phyloP scores from a whole-genome alignment of 2,329 filamentous ascomycete species.

The Aspergillus versicolor region DNA sequence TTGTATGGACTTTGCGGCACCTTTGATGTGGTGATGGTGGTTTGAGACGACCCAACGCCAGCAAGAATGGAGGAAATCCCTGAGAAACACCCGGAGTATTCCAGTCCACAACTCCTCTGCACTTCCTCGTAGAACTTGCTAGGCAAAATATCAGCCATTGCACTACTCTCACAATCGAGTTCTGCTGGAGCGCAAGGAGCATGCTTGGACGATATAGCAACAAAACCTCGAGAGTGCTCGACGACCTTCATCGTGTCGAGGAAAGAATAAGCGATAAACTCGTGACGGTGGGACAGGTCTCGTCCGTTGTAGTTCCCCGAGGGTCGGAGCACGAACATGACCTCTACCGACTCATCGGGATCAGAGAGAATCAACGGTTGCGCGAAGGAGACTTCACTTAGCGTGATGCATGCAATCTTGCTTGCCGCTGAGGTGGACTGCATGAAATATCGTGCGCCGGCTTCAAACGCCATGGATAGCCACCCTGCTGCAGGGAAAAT shows the following conservation, averaged over 20 bases:
- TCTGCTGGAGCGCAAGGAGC: too few species aligned
- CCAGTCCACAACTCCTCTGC: too few species aligned
- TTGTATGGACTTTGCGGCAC: too few species aligned
- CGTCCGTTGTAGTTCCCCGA: constrained; percentile 2
- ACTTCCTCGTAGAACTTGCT: too few species aligned
- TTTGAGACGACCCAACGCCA: too few species aligned
- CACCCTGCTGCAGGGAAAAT: constrained; percentile 9
- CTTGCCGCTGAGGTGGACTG: background rate
- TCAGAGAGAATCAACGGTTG: constrained; percentile 6
- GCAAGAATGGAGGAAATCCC: too few species aligned
- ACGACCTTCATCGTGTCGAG: constrained; percentile 1
- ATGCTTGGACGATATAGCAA: too few species aligned
- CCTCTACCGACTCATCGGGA: background rate
- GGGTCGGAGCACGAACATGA: background rate
- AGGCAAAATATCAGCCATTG: too few species aligned
- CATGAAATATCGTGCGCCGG: constrained; percentile 1
- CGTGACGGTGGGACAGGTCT: too few species aligned
- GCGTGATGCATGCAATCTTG: background rate
- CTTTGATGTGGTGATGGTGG: too few species aligned
- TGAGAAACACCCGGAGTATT: too few species aligned
- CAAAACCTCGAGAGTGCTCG: constrained; percentile 1
- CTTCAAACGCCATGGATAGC: constrained; percentile 7
- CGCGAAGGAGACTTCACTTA: constrained; percentile 7
- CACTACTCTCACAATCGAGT: too few species aligned
- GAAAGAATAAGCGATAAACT: constrained; percentile 4